Evolutionary conservation across 768 basidiomycete genomes (phyloP), one percentile per base, ranked within the genome.

Genomic region (Scleroderma citrinum): DNA sequence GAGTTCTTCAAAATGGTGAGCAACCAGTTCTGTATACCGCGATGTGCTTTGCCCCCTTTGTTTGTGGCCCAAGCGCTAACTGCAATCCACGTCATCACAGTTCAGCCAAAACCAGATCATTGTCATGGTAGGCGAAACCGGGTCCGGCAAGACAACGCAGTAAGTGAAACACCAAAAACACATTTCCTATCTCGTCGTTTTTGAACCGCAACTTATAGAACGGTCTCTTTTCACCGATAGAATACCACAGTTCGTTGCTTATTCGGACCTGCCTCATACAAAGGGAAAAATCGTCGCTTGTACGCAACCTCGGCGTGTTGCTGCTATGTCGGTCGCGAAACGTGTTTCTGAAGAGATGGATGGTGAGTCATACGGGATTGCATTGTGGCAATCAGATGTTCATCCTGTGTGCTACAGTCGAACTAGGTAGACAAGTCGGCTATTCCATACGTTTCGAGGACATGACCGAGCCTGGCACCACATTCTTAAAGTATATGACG

Each of bases 311-410:
- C 77, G 95, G 58, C 80, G 95, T 71, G 92, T 99, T 3, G 93
- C 95, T 11, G 93, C 95, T 8, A 97, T 96, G 92, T 92, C 89
- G 14, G 95, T 97, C 2, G 95, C 95, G 19, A 94, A 95, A 66
- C 93, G 95, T 70, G 95, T 99, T 2, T 93, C 95, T 5, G 95
- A 98, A 61, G 95, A 98, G 69, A 94, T 98, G 92, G 95, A 98
- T 65, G 91, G 92, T 92, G 57, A 59, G 89, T 30, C 30, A n/a
- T 21, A 17, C 19, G 45, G 42, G 7, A 30, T 13, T 35, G 5
- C 17, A 29, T 21, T 56, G 21, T 29, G 8, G n/a, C 17, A 36
- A 13, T 14, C 44, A 30, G 24, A 31, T 44, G 13, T n/a, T 32
- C 3, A 43, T 20, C 29, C 31, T 14, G 17, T 46, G 52, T 49